These are phyloP conservation scores for Leptomonas seymouri DNA, from an alignment of 208 protist genomes.

Conservation along the genomic window DNA sequence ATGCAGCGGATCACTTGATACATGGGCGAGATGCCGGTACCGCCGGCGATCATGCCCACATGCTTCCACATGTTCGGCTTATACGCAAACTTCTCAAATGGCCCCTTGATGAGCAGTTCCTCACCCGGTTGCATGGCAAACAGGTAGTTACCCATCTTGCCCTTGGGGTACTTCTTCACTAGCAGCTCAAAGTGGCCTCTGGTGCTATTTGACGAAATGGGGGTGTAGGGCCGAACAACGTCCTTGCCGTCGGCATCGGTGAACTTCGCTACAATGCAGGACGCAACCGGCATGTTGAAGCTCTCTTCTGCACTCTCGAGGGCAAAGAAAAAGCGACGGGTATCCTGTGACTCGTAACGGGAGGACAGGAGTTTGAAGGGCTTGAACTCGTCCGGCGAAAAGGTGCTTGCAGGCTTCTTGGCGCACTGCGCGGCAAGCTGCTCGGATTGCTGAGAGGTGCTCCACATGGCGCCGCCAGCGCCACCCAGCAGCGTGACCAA, in stretches of 20 bases:
- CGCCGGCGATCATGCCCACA: slow-evolving; percentile 90
- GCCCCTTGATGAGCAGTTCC: slow-evolving; percentile 89
- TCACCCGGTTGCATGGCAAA: slow-evolving; percentile 91
- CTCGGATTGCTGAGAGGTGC: slow-evolving; percentile 27
- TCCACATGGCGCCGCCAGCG: slow-evolving; percentile 35
- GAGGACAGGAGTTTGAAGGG: slow-evolving; percentile 83
- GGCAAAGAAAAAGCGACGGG: slow-evolving; percentile 81
- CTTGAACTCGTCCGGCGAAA: slow-evolving; percentile 73
- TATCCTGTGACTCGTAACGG: slow-evolving; percentile 88
- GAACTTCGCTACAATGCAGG: slow-evolving; percentile 82
- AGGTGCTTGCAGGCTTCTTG: slow-evolving; percentile 48
- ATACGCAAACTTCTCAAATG: slow-evolving; percentile 90
- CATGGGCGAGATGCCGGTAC: slow-evolving; percentile 94
- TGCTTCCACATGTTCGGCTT: slow-evolving; percentile 85
- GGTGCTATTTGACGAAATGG: slow-evolving; percentile 66
- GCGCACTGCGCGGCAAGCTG: slow-evolving; percentile 42
- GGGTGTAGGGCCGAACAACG: slow-evolving; percentile 91
- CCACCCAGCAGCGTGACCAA: slow-evolving; percentile 40
- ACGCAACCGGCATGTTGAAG: slow-evolving; percentile 70
- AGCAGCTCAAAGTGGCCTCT: slow-evolving; percentile 86
- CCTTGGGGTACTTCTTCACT: slow-evolving; percentile 87
- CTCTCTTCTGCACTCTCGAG: slow-evolving; percentile 48
- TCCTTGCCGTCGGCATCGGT: slow-evolving; percentile 82
- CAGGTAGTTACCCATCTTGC: slow-evolving; percentile 93
- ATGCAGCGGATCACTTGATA: slow-evolving; percentile 88